These are phyloP conservation scores for Fusarium veterinarium DNA, from an alignment of 2,329 filamentous ascomycete species.

Conservation along the genomic window DNA sequence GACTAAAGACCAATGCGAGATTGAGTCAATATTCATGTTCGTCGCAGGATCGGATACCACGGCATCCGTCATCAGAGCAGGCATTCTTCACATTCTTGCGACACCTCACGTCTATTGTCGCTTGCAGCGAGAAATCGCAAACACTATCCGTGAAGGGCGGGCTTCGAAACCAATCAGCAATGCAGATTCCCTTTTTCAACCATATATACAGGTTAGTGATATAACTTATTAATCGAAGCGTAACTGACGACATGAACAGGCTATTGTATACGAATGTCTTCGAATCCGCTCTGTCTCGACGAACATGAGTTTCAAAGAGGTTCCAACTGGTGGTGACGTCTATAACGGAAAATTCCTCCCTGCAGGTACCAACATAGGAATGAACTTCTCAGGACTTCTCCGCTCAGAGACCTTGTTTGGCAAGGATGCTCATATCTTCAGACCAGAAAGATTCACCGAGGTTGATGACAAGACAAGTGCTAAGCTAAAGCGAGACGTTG, in stretches of 20 bases:
- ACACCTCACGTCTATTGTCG: neutral
- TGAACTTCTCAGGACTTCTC: neutral
- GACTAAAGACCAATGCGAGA: neutral
- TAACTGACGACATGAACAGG: neutral
- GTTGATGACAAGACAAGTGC: neutral
- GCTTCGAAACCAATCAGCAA: neutral
- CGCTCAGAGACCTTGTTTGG: neutral
- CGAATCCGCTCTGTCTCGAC: neutral
- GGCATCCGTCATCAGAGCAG: neutral
- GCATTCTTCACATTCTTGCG: neutral
- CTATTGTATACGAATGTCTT: neutral
- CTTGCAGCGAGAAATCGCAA: neutral
- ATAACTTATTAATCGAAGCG: accelerated
- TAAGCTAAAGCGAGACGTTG: neutral
- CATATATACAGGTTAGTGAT: neutral
- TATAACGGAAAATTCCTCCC: neutral
- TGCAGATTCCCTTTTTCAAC: neutral
- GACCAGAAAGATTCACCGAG: neutral
- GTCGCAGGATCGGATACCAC: neutral
- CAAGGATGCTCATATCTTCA: neutral
- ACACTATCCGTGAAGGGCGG: neutral
- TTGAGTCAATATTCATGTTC: slow-evolving; percentile 1
- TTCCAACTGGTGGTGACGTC: neutral
- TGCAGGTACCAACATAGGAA: neutral
- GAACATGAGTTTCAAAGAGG: neutral